phyloP scores from a whole-genome alignment of 2,329 filamentous ascomycete species.

The Hypoxylon sp. region DNA sequence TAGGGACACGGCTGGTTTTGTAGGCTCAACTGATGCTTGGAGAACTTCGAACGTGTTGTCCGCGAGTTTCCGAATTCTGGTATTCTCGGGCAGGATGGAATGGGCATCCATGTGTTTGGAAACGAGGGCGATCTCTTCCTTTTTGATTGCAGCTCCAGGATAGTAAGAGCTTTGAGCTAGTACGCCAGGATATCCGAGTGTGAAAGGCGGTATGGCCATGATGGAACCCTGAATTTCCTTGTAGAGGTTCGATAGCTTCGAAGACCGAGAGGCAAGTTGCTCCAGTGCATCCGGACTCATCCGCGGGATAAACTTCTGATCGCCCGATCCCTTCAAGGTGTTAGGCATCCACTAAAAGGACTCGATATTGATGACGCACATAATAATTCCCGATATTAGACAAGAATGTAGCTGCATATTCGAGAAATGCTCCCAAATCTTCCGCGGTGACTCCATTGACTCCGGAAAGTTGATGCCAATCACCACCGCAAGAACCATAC shows the following conservation, averaged over 20 bases:
- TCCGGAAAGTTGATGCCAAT: constrained; percentile 62
- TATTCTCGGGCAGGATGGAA: constrained; percentile 68
- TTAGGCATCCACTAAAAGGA: constrained; percentile 11
- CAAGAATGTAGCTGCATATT: constrained; percentile 69
- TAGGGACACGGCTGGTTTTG: constrained; percentile 20
- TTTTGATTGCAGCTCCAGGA: constrained; percentile 56
- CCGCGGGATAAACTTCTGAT: constrained; percentile 70
- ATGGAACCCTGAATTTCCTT: constrained; percentile 60
- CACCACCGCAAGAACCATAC: constrained; percentile 61
- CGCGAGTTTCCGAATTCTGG: constrained; percentile 60
- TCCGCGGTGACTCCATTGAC: constrained; percentile 52
- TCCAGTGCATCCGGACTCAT: constrained; percentile 58
- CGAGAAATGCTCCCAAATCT: constrained; percentile 63
- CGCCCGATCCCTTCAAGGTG: constrained; percentile 61
- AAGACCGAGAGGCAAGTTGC: constrained; percentile 57
- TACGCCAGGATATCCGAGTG: constrained; percentile 66
- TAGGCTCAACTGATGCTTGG: constrained; percentile 49
- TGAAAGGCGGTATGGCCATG: constrained; percentile 63
- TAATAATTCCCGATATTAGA: constrained; percentile 73
- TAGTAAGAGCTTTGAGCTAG: constrained; percentile 69
- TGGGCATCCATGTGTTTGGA: constrained; percentile 64
- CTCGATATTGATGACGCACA: constrained; percentile 41
- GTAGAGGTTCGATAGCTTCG: constrained; percentile 57
- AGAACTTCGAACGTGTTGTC: constrained; percentile 61
- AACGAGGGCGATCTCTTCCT: constrained; percentile 65